A percentile compares a stretch with the other conserved stretches of the same genome.
Evolutionary conservation across 2,329 filamentous ascomycete species (phyloP).

Genomic region (Scedosporium dehoogii): DNA sequence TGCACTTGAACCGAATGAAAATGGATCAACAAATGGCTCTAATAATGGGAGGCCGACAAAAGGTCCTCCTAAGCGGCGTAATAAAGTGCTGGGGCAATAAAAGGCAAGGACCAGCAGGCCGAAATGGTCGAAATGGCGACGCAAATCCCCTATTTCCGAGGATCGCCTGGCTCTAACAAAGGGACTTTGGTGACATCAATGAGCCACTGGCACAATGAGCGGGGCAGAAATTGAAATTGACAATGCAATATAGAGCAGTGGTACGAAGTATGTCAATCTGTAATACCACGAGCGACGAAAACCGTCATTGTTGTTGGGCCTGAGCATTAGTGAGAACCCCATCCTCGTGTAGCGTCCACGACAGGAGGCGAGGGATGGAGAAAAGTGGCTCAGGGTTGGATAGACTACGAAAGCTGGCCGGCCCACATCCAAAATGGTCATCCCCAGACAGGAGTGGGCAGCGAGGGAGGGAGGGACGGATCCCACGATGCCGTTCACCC

Average conservation of each 20-base stretch:
- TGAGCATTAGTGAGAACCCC: too few species aligned
- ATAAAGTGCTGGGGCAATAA: not conserved
- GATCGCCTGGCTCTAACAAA: not conserved
- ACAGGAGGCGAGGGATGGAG: too few species aligned
- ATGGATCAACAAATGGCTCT: not conserved
- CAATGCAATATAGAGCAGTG: too few species aligned
- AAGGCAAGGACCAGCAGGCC: not conserved
- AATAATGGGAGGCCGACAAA: not conserved
- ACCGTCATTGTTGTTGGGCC: too few species aligned
- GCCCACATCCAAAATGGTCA: not conserved
- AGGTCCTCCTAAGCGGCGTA: not conserved
- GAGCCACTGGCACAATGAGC: not conserved
- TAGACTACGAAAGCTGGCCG: not conserved
- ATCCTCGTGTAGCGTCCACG: too few species aligned
- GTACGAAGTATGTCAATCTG: too few species aligned
- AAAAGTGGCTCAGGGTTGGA: too few species aligned
- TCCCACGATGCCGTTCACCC: not conserved
- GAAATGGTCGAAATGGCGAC: not conserved
- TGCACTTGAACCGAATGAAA: too few species aligned
- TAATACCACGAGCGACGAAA: too few species aligned
- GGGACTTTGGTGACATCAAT: not conserved
- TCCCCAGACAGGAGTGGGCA: not conserved
- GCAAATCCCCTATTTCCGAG: not conserved
- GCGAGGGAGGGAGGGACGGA: not conserved
- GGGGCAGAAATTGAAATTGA: not conserved